Evolutionary conservation across 2,329 filamentous ascomycete species (phyloP).

Genomic region (Colletotrichum noveboracense): DNA sequence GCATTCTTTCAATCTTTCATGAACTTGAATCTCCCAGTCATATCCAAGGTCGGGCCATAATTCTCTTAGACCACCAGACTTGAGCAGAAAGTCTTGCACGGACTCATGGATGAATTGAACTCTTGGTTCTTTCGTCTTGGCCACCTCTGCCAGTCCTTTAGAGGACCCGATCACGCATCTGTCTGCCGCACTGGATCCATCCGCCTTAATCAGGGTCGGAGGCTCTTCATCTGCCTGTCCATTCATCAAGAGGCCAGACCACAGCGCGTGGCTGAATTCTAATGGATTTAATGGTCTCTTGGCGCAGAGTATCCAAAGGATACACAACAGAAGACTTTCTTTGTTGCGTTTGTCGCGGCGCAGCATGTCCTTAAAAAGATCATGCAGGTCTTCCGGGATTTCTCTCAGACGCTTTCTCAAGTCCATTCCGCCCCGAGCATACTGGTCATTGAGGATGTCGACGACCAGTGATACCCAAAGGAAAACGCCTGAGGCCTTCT

Average conservation of each 20-base stretch:
- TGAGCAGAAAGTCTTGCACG: conserved; percentile 50
- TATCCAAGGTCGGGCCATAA: conserved; percentile 35
- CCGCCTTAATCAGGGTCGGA: conserved; percentile 14
- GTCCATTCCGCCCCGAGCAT: conserved; percentile 27
- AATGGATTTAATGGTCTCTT: conserved; percentile 41
- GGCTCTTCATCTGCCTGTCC: conserved; percentile 24
- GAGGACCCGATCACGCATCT: conserved; percentile 46
- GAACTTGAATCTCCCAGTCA: conserved; percentile 36
- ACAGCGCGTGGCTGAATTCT: conserved; percentile 51
- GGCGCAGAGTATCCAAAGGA: conserved; percentile 62
- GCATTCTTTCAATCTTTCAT: conserved; percentile 49
- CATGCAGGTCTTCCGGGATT: conserved; percentile 43
- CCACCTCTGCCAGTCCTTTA: conserved; percentile 54
- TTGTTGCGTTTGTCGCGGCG: conserved; percentile 48
- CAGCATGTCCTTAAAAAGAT: conserved; percentile 58
- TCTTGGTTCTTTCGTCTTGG: conserved; percentile 27
- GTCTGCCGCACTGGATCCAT: conserved; percentile 24
- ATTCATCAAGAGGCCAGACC: conserved; percentile 22
- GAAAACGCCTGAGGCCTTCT: conserved; percentile 46
- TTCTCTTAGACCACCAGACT: conserved; percentile 31
- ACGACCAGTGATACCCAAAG: conserved; percentile 48
- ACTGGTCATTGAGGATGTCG: conserved; percentile 41
- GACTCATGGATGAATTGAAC: conserved; percentile 63
- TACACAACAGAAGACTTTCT: conserved; percentile 45
- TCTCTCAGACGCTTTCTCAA: conserved; percentile 33